Evolutionary conservation across 2,329 filamentous ascomycete species (phyloP).

Genomic region (Nothophaeocryptopus gaeumannii): DNA sequence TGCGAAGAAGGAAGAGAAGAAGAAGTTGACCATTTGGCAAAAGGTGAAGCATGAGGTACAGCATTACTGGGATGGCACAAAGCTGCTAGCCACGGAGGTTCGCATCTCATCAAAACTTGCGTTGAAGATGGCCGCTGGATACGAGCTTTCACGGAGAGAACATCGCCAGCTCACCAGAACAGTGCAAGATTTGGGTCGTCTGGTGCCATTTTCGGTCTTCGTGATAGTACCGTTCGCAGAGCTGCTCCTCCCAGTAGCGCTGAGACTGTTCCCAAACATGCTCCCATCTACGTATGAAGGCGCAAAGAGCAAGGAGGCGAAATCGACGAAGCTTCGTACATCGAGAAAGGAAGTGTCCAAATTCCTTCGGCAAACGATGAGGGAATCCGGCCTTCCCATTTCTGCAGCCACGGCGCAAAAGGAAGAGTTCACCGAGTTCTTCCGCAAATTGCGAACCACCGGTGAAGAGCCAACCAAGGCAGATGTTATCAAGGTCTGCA

Average conservation of each 20-base stretch:
- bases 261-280: constrained; percentile 95
- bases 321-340: constrained; percentile 74
- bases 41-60: constrained; percentile 91
- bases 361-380: constrained; percentile 83
- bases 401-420: constrained; percentile 80
- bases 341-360: constrained; percentile 91
- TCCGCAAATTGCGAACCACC: constrained; percentile 88
- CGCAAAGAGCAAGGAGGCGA: constrained; percentile 84
- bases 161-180: constrained; percentile 88
- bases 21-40: constrained; percentile 84
- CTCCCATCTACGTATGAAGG: constrained; percentile 96
- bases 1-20: constrained; percentile 66
- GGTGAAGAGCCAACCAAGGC: constrained; percentile 83
- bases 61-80: constrained; percentile 99
- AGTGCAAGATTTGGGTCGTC: constrained; percentile 84
- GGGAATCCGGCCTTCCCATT: constrained; percentile 88
- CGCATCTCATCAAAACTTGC: constrained; percentile 88
- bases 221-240: constrained; percentile 96
- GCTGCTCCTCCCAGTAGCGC: constrained; percentile 81
- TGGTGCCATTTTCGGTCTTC: constrained; percentile 96
- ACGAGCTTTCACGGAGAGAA: constrained; percentile 92
- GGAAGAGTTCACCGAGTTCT: constrained; percentile 94
- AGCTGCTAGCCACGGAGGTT: constrained; percentile 86
- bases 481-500: constrained; percentile 98
- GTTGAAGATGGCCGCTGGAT: constrained; percentile 95